A percentile compares a stretch with the other conserved stretches of the same genome.
phyloP scores from a whole-genome alignment of 805 yeast genomes.

The Saccharomycopsis amapae region DNA sequence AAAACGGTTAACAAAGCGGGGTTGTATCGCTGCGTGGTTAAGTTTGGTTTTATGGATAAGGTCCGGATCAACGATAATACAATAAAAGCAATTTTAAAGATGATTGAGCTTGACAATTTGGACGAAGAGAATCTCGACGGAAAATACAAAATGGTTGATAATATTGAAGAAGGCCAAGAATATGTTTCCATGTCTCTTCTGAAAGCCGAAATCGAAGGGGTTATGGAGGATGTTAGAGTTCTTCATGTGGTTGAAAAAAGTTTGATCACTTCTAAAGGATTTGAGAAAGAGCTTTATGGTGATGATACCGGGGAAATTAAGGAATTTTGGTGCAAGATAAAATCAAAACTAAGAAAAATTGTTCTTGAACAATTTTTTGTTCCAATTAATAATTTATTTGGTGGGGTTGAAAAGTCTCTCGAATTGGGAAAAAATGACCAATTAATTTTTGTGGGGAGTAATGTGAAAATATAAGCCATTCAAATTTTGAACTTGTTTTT shows the following conservation, averaged over 20 bases:
- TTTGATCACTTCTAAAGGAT: constrained; percentile 20
- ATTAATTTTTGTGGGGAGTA: constrained; percentile 24
- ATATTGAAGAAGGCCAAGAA: constrained; percentile 8
- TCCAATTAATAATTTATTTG: constrained; percentile 22
- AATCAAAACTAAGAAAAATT: constrained; percentile 3
- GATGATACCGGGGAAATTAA: constrained; percentile 13
- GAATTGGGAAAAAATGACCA: constrained; percentile 22
- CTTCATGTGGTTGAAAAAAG: constrained; percentile 27
- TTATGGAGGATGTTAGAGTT: constrained; percentile 20
- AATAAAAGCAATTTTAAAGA: constrained; percentile 23
- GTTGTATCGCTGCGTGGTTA: constrained; percentile 40
- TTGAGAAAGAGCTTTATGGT: background rate
- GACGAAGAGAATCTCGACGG: constrained; percentile 16
- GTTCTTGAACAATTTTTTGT: constrained; percentile 22
- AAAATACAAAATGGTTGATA: background rate
- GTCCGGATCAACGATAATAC: constrained; percentile 24
- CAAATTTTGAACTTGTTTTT: no score
- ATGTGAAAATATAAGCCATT: constrained; percentile 13
- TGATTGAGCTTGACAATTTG: constrained; percentile 6
- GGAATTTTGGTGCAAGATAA: background rate
- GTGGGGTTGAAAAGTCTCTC: constrained; percentile 14
- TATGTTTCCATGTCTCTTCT: background rate
- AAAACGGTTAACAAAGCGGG: constrained; percentile 32
- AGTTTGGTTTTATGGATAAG: constrained; percentile 45
- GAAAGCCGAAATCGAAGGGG: background rate